Conservation (phyloP, 768 basidiomycete species). For the Mrakia blollopis region DNA sequence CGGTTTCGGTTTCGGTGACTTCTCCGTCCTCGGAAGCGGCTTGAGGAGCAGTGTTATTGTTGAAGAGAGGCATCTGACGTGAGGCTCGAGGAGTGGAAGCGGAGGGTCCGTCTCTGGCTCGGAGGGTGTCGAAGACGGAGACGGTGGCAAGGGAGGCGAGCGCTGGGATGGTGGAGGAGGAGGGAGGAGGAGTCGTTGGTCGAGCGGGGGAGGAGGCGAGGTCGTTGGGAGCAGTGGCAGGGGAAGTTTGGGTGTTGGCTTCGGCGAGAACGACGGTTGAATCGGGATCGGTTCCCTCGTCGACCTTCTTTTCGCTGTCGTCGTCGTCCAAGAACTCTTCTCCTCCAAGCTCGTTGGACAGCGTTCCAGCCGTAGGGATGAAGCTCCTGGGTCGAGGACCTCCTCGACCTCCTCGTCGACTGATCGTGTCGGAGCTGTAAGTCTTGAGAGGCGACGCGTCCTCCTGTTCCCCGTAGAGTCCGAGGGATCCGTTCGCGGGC, state of each 20-base stretch:
- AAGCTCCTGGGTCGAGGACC: constrained; percentile 28
- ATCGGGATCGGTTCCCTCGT: constrained; percentile 4
- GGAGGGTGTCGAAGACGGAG: constrained; percentile 12
- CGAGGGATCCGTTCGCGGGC: background rate
- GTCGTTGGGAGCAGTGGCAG: background rate
- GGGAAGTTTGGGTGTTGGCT: background rate
- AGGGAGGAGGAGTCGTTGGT: background rate
- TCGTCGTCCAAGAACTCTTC: constrained; percentile 41
- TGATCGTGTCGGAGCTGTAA: background rate
- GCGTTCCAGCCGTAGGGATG: background rate
- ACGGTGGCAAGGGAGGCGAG: constrained; percentile 8
- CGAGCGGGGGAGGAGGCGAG: background rate
- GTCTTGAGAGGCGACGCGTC: constrained; percentile 15
- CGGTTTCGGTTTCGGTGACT: constrained; percentile 53
- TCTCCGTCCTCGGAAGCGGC: constrained; percentile 42
- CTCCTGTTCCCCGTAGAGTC: constrained; percentile 7
- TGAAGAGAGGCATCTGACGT: background rate
- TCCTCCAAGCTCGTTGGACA: constrained; percentile 36
- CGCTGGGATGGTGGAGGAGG: background rate
- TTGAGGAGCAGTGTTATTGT: too few species aligned
- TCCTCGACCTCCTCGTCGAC: constrained; percentile 37
- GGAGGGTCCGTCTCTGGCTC: background rate
- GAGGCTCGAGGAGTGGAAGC: constrained; percentile 4
- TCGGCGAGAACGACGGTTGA: background rate
- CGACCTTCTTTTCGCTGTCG: constrained; percentile 34